Evolutionary conservation across 768 basidiomycete species (phyloP).

Genomic region (Paxillus ammoniavirescens): DNA sequence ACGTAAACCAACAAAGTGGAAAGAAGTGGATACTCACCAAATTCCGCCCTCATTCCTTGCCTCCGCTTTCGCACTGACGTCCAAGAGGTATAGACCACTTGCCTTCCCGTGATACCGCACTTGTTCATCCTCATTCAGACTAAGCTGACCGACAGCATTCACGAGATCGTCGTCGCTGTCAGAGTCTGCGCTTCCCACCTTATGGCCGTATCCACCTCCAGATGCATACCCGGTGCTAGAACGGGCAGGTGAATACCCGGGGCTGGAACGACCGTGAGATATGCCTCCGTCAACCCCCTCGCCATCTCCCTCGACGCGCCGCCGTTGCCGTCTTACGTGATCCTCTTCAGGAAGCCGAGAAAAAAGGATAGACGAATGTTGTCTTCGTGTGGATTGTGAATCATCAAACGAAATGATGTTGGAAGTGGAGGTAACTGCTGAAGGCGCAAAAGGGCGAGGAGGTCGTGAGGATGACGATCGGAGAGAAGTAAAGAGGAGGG

Average conservation of each 20-base stretch:
- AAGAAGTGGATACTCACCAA: constrained; percentile 46
- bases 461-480: constrained; percentile 5
- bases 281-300: constrained; percentile 1
- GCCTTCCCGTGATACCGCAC: constrained; percentile 86
- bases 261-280: constrained; percentile 18
- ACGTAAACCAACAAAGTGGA: constrained; percentile 7
- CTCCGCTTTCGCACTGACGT: constrained; percentile 57
- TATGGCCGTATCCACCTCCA: constrained; percentile 23
- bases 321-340: constrained; percentile 46
- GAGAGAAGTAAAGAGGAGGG: constrained; percentile 21
- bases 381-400: constrained; percentile 8
- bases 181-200: constrained; percentile 32
- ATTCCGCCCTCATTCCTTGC: constrained; percentile 73
- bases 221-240: constrained; percentile 11
- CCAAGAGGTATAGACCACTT: constrained; percentile 75
- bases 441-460: neutral
- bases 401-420: constrained; percentile 13
- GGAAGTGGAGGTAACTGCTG: neutral
- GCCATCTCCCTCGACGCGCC: constrained; percentile 39
- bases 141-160: constrained; percentile 81
- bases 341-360: constrained; percentile 20
- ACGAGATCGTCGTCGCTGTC: constrained; percentile 48
- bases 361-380: constrained; percentile 11
- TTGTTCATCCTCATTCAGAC: constrained; percentile 83
- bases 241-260: constrained; percentile 15